A percentile compares a stretch with the other conserved stretches of the same genome.
phyloP scores from a whole-genome alignment of 352 stramenopile species.

The Pythium angustatum region DNA sequence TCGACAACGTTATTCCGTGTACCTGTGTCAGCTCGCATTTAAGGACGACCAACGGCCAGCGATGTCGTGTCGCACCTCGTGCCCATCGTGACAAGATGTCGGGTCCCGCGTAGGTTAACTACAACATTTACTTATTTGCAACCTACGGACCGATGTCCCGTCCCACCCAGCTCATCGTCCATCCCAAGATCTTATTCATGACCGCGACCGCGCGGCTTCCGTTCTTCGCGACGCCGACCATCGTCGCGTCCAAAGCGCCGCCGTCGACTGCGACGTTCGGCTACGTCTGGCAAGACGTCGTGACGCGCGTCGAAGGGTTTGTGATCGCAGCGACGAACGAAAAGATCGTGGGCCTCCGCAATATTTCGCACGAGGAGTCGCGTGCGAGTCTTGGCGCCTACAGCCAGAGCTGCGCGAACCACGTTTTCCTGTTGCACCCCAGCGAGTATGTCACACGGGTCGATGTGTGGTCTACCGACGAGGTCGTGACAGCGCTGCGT shows the following conservation, averaged over 20 bases:
- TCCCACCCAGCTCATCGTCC: too few relatives aligned
- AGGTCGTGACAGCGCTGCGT: background rate
- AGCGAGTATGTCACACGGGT: constrained; percentile 11
- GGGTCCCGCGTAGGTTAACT: too few relatives aligned
- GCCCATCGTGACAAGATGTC: too few relatives aligned
- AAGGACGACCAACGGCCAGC: too few relatives aligned
- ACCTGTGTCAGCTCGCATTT: too few relatives aligned
- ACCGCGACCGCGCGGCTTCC: background rate
- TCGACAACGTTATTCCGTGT: too few relatives aligned
- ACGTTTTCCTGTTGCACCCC: constrained; percentile 2
- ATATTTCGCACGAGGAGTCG: constrained; percentile 3
- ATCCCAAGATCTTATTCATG: too few relatives aligned
- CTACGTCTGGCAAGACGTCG: constrained; percentile 9
- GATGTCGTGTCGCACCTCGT: too few relatives aligned
- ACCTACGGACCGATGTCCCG: too few relatives aligned
- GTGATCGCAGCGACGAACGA: background rate
- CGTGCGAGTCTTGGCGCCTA: background rate
- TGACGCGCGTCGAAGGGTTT: constrained; percentile 10
- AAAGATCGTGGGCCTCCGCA: background rate
- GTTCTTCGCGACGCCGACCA: background rate
- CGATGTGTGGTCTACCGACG: constrained; percentile 1
- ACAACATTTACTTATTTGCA: too few relatives aligned
- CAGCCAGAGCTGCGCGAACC: background rate
- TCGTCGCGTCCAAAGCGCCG: constrained; percentile 2
- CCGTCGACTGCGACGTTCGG: background rate